These are phyloP conservation scores for Aspergillus versicolor DNA, from an alignment of 2,329 filamentous ascomycete species.

Conservation along the genomic window DNA sequence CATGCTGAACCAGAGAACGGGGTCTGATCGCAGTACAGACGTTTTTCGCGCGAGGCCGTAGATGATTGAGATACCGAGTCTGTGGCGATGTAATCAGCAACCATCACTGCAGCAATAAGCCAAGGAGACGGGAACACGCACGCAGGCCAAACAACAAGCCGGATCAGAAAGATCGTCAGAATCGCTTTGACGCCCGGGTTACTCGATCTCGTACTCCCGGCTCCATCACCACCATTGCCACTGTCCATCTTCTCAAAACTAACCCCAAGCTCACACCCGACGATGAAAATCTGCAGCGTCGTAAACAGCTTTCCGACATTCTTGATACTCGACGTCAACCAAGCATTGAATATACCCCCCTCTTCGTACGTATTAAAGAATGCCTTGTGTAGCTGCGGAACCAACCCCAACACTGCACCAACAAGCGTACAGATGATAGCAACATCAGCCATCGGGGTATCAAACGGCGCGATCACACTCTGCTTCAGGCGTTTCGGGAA, in stretches of 20 bases:
- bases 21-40: conserved; percentile 53
- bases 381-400: conserved; percentile 57
- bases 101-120: background rate
- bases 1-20: conserved; percentile 65
- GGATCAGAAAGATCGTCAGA: conserved; percentile 48
- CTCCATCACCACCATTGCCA: background rate
- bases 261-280: conserved; percentile 64
- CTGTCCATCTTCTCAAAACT: conserved; percentile 50
- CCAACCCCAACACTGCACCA: conserved; percentile 60
- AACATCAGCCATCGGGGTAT: conserved; percentile 59
- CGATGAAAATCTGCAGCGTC: conserved; percentile 63
- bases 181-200: conserved; percentile 42
- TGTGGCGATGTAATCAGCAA: conserved; percentile 7
- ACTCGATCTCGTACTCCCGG: conserved; percentile 33
- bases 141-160: conserved; percentile 63
- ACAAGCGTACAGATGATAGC: conserved; percentile 61
- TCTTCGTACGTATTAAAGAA: conserved; percentile 61
- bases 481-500: conserved; percentile 35
- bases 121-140: conserved; percentile 18
- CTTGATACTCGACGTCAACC: conserved; percentile 62
- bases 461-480: conserved; percentile 35
- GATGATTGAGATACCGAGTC: conserved; percentile 54
- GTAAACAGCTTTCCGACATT: conserved; percentile 66
- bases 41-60: conserved; percentile 57
- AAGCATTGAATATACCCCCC: conserved; percentile 65